phyloP scores from a whole-genome alignment of 768 basidiomycete genomes.

The Naganishia vaughanmartiniae region DNA sequence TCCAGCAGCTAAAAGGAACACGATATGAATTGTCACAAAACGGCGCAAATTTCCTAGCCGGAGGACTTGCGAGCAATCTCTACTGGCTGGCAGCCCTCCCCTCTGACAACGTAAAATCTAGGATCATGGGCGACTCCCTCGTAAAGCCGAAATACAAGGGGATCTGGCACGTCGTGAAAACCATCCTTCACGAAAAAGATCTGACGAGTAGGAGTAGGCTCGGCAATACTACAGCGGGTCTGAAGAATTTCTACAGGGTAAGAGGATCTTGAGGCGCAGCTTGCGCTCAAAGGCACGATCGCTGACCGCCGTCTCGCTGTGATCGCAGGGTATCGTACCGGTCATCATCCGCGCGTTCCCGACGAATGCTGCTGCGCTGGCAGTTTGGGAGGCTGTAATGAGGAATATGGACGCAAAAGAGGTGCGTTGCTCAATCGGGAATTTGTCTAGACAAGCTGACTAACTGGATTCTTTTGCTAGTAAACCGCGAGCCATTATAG shows the following conservation, averaged over 20 bases:
- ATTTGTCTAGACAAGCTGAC: not conserved
- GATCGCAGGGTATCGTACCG: conserved; percentile 67
- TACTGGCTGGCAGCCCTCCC: conserved; percentile 53
- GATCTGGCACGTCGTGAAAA: conserved; percentile 58
- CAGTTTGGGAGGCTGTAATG: conserved; percentile 76
- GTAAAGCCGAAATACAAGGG: conserved; percentile 54
- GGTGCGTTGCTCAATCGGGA: not conserved
- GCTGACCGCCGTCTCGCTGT: conserved; percentile 54
- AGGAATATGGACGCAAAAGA: conserved; percentile 51
- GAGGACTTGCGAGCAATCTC: conserved; percentile 51
- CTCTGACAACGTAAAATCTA: conserved; percentile 76
- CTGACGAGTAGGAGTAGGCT: conserved; percentile 38
- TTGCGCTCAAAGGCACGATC: not conserved
- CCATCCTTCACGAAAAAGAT: conserved; percentile 61
- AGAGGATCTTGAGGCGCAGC: conserved; percentile 23
- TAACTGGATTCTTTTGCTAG: not conserved
- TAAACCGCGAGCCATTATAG: not conserved
- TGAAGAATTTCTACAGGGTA: conserved; percentile 48
- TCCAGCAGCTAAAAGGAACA: conserved; percentile 61
- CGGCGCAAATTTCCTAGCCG: conserved; percentile 51
- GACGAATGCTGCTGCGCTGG: conserved; percentile 72
- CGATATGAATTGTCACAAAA: conserved; percentile 58
- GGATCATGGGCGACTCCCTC: conserved; percentile 50
- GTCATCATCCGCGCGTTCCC: conserved; percentile 72
- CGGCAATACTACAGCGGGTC: conserved; percentile 43